A percentile compares a stretch with the other conserved stretches of the same genome.
These are phyloP conservation scores for Chaetomium strumarium DNA, from an alignment of 2,329 filamentous ascomycete genomes.

Conservation along the genomic window DNA sequence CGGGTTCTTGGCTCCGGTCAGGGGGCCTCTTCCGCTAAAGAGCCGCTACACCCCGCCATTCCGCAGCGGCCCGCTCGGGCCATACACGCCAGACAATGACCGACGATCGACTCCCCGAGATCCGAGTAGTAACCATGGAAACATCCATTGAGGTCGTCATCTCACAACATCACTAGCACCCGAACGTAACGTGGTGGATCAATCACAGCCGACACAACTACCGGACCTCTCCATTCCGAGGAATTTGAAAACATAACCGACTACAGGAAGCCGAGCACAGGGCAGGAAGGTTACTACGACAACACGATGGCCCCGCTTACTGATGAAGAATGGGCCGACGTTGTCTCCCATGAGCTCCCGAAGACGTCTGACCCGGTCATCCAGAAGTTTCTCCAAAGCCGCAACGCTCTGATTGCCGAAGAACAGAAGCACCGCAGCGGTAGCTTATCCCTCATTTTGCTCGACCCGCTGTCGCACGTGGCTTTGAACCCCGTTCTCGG, in stretches of 20 bases:
- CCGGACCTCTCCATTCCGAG: background rate
- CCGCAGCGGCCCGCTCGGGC: background rate
- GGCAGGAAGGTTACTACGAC: background rate
- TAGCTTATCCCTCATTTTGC: constrained; percentile 28
- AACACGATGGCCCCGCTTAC: constrained; percentile 33
- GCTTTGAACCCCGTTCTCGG: too few species aligned
- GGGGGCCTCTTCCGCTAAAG: background rate
- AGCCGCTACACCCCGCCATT: background rate
- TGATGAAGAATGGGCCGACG: constrained; percentile 54
- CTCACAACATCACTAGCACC: too few species aligned
- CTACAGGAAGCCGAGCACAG: too few species aligned
- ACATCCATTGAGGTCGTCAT: too few species aligned
- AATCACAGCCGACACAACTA: background rate
- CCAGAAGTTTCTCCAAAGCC: constrained; percentile 71
- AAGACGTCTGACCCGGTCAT: constrained; percentile 65
- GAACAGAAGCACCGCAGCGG: constrained; percentile 81
- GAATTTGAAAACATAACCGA: too few species aligned
- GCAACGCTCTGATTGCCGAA: constrained; percentile 68
- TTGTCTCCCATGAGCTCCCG: constrained; percentile 52
- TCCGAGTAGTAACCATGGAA: too few species aligned
- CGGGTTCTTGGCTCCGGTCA: background rate
- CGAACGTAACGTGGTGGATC: too few species aligned
- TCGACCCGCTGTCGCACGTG: background rate
- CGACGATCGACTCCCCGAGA: background rate
- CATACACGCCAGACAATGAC: background rate